Evolutionary conservation across 129 eudicot species (phyloP), one percentile per base, ranked within the genome.

Genomic region (Erigeron canadensis): DNA sequence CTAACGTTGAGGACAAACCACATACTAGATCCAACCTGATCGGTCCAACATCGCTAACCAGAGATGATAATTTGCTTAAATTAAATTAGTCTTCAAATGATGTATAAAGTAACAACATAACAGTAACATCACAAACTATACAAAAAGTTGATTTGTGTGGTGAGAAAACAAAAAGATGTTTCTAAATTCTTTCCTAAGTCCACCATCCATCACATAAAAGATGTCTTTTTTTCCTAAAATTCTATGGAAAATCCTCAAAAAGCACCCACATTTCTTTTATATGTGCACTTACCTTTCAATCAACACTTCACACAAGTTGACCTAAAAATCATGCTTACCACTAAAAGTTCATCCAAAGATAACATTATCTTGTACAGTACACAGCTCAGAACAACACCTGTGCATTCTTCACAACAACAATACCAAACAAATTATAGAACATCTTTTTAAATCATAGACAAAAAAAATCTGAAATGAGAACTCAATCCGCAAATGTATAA

Each of bases 121-220:
- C 28, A 43, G 46, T 59, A 45, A 72, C 59, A 61, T 72, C 59
- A 48, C 13, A 73, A 15, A 53, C 37, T 65, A 74, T 63, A 77
- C 71, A 69, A 77, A 67, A 77, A 48, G 70, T 69, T 67, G 40
- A 51, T 62, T 50, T 2, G 43, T 50, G 63, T 70, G 81, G 77
- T 70, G 66, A 46, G 55, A 48, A 77, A 60, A 50, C 10, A 61
- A 62, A 50, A 77, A 11, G 16, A 63, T 38, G 21, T 48, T 67
- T 57, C 13, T 34, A 60, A 44, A 69, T 71, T 77, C 81, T 63
- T 63, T 61, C 81, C 65, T 63, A 77, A 77, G 77, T 77, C 67
- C 60, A 63, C 81, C 72, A 62, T 47, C 72, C 38, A 63, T 70
- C 37, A 76, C 48, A 69, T 0, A 62, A 40, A 61, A 16, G 42